These are phyloP conservation scores for Chenopodium suecicum DNA, from an alignment of 148 eudicot genomes.

Conservation along the genomic window DNA sequence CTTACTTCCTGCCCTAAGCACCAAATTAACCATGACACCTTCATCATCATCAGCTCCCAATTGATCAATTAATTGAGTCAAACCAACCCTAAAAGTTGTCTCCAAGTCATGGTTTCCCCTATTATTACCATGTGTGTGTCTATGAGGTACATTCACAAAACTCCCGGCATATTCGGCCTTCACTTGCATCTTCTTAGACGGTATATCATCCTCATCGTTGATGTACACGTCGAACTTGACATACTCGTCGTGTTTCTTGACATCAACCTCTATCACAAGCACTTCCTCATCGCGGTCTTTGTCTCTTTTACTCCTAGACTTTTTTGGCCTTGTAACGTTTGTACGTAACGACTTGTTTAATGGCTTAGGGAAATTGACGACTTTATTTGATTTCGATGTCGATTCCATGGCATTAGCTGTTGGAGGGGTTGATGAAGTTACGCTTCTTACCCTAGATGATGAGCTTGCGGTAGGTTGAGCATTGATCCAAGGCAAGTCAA, in stretches of 20 bases:
- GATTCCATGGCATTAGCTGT: constrained; percentile 42
- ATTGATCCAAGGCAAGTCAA: constrained; percentile 6
- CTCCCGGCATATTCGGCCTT: constrained; percentile 83
- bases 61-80: constrained; percentile 54
- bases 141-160: constrained; percentile 67
- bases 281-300: constrained; percentile 33
- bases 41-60: constrained; percentile 74
- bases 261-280: constrained; percentile 1
- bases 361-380: constrained; percentile 40
- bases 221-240: constrained; percentile 72
- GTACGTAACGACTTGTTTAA: constrained; percentile 45
- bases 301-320: constrained; percentile 55
- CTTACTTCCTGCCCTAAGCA: constrained; percentile 41
- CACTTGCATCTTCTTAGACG: constrained; percentile 32
- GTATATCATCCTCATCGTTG: constrained; percentile 64
- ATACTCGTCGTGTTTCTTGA: constrained; percentile 12
- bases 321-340: constrained; percentile 60
- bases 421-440: constrained; percentile 30
- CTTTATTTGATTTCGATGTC: background rate
- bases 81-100: constrained; percentile 47
- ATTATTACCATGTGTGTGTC: constrained; percentile 29
- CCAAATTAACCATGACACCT: constrained; percentile 52
- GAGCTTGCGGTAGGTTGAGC: constrained; percentile 37
- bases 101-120: constrained; percentile 30
- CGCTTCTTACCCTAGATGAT: constrained; percentile 23